Evolutionary conservation across 495 filamentous ascomycete genomes (phyloP).

Genomic region (Penicillium coprophilum): DNA sequence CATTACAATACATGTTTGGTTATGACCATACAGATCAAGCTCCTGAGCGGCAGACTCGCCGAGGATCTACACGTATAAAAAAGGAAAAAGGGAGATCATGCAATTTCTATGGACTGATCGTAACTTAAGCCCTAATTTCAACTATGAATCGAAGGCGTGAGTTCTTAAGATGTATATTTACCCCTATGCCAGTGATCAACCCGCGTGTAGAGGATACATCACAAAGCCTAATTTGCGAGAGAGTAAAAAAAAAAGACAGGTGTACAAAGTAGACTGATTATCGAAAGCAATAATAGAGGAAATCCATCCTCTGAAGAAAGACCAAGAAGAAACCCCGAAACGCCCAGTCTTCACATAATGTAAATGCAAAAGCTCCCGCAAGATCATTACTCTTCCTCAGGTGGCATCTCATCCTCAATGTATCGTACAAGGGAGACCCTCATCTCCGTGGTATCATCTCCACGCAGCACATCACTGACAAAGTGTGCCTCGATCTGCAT

Average conservation of each 20-base stretch:
- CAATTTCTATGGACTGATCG: constrained; percentile 7
- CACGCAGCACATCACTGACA: constrained; percentile 88
- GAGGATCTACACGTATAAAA: constrained; percentile 10
- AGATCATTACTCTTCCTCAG: constrained; percentile 76
- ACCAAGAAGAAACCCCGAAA: constrained; percentile 19
- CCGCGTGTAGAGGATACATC: constrained; percentile 31
- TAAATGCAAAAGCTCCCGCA: constrained; percentile 6
- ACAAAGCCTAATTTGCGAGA: constrained; percentile 29
- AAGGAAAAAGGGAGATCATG: constrained; percentile 9
- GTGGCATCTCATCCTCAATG: constrained; percentile 97
- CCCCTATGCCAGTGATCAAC: constrained; percentile 22
- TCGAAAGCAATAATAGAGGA: neutral
- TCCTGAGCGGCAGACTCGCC: constrained; percentile 7
- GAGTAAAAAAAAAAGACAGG: constrained; percentile 9
- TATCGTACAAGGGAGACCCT: constrained; percentile 87
- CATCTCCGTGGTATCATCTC: constrained; percentile 97
- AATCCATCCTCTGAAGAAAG: constrained; percentile 10
- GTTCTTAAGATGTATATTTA: constrained; percentile 8
- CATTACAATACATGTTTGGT: neutral
- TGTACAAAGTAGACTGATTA: constrained; percentile 5
- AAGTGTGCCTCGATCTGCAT: constrained; percentile 99
- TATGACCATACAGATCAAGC: constrained; percentile 8
- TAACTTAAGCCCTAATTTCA: neutral
- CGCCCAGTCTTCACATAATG: constrained; percentile 16
- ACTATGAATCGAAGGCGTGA: no score